Percentiles rank a stretch among this genome's conserved stretches.
Conservation (phyloP, 2,329 filamentous ascomycete genomes). For the Escovopsis sp. region DNA sequence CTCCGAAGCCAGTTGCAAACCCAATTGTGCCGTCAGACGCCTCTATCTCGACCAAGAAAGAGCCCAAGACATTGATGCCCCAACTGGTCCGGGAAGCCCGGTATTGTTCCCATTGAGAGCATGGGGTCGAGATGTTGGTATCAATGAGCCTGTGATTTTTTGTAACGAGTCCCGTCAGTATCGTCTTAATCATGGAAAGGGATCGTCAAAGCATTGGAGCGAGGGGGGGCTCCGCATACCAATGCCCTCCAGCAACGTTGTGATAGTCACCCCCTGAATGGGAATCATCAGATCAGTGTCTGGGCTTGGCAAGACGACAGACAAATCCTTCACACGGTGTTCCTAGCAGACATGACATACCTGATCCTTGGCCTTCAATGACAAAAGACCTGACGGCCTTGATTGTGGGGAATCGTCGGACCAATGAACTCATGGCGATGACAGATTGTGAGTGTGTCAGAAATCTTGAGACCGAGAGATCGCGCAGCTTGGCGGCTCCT, state of each 20-base stretch:
- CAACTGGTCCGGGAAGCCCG: constrained; percentile 77
- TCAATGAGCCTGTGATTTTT: constrained; percentile 61
- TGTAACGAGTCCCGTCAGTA: too few relatives aligned
- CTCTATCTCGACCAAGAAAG: constrained; percentile 82
- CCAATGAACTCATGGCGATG: constrained; percentile 27
- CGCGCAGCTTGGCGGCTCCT: too few relatives aligned
- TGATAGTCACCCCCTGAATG: constrained; percentile 66
- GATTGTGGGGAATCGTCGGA: constrained; percentile 55
- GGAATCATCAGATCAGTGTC: neutral
- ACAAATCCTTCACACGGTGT: neutral
- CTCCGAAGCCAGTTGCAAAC: constrained; percentile 87
- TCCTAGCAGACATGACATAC: constrained; percentile 6
- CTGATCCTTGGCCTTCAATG: constrained; percentile 17
- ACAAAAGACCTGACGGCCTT: constrained; percentile 50
- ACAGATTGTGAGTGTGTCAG: neutral
- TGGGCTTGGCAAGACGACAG: neutral
- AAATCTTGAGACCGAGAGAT: too few relatives aligned
- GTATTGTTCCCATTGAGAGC: constrained; percentile 81
- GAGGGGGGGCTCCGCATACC: constrained; percentile 26
- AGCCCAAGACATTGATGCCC: constrained; percentile 91
- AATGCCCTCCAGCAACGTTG: constrained; percentile 67
- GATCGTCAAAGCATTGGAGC: neutral
- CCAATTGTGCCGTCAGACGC: constrained; percentile 83
- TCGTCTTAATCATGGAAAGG: neutral
- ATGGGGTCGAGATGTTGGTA: constrained; percentile 81